Conservation (phyloP, 139 green algal species). For the Deuterostichococcus epilithicus region DNA sequence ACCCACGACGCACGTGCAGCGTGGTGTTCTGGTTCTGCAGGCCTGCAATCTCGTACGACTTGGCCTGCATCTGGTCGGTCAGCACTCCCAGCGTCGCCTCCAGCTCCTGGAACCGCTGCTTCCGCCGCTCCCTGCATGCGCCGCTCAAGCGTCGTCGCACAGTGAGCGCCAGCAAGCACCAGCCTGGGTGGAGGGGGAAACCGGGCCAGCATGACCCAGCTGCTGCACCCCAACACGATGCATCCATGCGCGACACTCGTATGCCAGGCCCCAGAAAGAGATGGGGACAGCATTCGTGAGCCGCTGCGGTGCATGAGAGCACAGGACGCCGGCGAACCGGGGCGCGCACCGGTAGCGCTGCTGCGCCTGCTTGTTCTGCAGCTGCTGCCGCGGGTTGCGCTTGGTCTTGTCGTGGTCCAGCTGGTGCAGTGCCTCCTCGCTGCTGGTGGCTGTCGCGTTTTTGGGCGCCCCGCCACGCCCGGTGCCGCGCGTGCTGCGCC, state of each 20-base stretch:
- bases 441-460: conserved; percentile 1
- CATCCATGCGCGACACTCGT: too few relatives aligned
- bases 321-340: too few relatives aligned
- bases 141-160: too few relatives aligned
- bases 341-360: neutral
- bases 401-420: conserved; percentile 19
- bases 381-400: conserved; percentile 20
- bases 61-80: conserved; percentile 9
- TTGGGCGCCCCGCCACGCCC: neutral
- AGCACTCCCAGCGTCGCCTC: conserved; percentile 8
- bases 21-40: conserved; percentile 18
- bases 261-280: too few relatives aligned
- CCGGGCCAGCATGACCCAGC: too few relatives aligned
- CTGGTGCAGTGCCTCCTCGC: conserved; percentile 14
- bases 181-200: too few relatives aligned
- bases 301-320: too few relatives aligned
- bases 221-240: too few relatives aligned
- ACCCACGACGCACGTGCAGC: conserved; percentile 13
- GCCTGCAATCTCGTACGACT: conserved; percentile 12
- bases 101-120: conserved; percentile 24
- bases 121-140: conserved; percentile 28
- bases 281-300: too few relatives aligned
- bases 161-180: neutral
- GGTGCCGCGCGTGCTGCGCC: neutral
- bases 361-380: conserved; percentile 29